Evolutionary conservation across 2,329 filamentous ascomycete genomes (phyloP), one percentile per base, ranked within the genome.

Genomic region (Sporothrix schenckii): DNA sequence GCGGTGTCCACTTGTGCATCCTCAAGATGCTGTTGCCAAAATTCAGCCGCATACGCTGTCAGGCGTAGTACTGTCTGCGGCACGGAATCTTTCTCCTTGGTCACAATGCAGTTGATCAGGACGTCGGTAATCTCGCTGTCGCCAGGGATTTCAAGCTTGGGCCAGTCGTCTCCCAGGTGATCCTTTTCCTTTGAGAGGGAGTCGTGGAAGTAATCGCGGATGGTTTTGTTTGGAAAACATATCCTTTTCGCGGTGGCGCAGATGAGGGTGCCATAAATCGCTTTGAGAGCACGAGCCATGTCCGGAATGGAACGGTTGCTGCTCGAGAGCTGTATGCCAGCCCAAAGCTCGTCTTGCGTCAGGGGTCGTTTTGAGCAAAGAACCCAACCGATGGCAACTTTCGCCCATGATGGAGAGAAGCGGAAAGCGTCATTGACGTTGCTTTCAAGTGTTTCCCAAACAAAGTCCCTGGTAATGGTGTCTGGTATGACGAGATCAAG

Each of bases 311-410:
- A 19, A 6, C 2, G 19, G 19, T 39, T 19, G 27, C 21, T 19
- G 27, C 24, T 49, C 13, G 63, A 66, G 63, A 66, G 63, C 24
- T 39, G 27, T n/a, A 66, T 9, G 27, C 21, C 63, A 21, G 47
- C 24, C 19, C 27, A 11, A n/a, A 66, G 63, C 63, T 66, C 63
- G 10, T 66, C 63, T 27, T 34, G 19, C 5, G 63, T 66, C n/a
- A 66, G 27, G 3, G 63, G 63, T 14, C 47, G 21, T 10, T 19
- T 39, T 52, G 63, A 19, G 30, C 39, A 50, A 11, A 66, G 47
- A 52, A 50, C 16, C 63, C 63, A 66, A 7, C 44, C 63, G 19
- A 66, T 50, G 44, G 63, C 63, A 21, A 39, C 47, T 19, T 52
- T 66, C 16, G 27, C 27, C 47, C 27, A 53, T 24, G 27, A 9